Evolutionary conservation across 352 stramenopile species (phyloP).

Genomic region (Pythium catenulatum): DNA sequence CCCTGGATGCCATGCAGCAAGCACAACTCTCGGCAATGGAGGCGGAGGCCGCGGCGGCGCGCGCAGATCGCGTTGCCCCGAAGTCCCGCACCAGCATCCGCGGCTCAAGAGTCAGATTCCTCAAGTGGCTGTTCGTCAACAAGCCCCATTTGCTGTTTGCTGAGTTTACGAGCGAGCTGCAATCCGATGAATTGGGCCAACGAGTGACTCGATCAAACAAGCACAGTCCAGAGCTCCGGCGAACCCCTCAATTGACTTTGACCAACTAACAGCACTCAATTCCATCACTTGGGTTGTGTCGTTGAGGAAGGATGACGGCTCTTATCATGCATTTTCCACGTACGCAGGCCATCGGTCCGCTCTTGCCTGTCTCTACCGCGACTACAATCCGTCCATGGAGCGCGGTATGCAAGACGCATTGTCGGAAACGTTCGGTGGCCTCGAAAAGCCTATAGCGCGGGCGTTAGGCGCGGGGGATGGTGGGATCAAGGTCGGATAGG

Average conservation of each 20-base stretch:
- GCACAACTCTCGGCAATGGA: background rate
- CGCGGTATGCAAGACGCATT: background rate
- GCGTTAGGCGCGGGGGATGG: background rate
- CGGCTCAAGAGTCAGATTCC: background rate
- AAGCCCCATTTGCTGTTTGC: background rate
- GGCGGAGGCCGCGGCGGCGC: no score
- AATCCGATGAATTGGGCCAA: conserved; percentile 7
- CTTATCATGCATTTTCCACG: conserved; percentile 4
- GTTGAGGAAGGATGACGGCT: conserved; percentile 14
- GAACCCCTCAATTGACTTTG: conserved; percentile 11
- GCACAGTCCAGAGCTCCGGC: background rate
- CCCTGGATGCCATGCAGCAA: background rate
- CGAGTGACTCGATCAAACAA: background rate
- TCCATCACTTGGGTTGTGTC: conserved; percentile 24
- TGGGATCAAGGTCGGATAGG: conserved; percentile 7
- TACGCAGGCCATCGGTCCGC: conserved; percentile 13
- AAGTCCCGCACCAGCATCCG: conserved; percentile 9
- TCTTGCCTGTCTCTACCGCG: conserved; percentile 9
- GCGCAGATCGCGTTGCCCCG: background rate
- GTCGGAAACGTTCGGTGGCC: background rate
- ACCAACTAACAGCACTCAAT: conserved; percentile 14
- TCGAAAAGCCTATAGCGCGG: background rate
- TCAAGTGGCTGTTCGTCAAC: conserved; percentile 22
- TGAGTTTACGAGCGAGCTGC: background rate
- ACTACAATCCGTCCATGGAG: background rate